Evolutionary conservation across 225 moss, liverwort and hornwort genomes (phyloP).

Genomic region (Physcomitrium patens): DNA sequence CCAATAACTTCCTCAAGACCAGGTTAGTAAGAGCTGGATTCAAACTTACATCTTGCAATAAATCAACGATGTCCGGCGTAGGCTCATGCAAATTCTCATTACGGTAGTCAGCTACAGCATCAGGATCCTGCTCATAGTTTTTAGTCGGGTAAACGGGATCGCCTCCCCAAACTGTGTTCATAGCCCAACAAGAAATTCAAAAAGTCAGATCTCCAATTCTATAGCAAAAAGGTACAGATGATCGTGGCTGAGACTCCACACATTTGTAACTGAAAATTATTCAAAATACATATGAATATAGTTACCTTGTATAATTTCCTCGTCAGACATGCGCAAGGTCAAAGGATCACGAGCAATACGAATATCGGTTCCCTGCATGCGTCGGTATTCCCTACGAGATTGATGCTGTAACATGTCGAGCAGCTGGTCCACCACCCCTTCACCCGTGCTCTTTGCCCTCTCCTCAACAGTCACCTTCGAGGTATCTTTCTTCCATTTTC

Average conservation of each 20-base stretch:
- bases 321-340: constrained; percentile 88
- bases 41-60: constrained; percentile 69
- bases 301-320: constrained; percentile 83
- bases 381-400: constrained; percentile 69
- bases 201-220: not conserved
- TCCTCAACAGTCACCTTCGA: constrained; percentile 69
- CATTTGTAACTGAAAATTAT: not conserved
- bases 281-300: not conserved
- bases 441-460: constrained; percentile 61
- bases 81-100: constrained; percentile 97
- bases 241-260: not conserved
- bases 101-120: constrained; percentile 80
- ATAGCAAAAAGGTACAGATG: not conserved
- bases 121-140: constrained; percentile 88
- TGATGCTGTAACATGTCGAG: constrained; percentile 86
- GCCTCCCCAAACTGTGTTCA: constrained; percentile 93
- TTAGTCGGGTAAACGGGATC: constrained; percentile 97
- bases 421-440: constrained; percentile 76
- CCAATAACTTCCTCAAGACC: not conserved
- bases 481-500: constrained; percentile 64
- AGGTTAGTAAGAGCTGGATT: constrained; percentile 5
- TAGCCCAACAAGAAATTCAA: not conserved
- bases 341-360: constrained; percentile 90
- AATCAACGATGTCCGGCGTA: constrained; percentile 75
- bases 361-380: constrained; percentile 90